Percentiles rank a stretch among this genome's conserved stretches.
Conservation (phyloP, 129 eudicot species). For the Rutidosis leptorrhynchoides region DNA sequence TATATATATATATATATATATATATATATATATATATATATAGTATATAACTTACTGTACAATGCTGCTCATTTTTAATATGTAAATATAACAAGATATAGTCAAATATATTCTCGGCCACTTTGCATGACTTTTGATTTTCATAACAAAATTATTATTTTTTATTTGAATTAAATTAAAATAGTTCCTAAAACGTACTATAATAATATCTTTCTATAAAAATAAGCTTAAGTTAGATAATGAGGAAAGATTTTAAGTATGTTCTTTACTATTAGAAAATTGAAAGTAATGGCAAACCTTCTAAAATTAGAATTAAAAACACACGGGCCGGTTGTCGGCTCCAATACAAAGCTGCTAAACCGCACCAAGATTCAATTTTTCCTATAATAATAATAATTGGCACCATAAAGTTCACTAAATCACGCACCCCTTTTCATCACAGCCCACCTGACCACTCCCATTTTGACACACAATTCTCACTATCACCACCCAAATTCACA, state of each 20-base stretch:
- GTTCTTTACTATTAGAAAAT: background rate
- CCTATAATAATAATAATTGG: too few species aligned
- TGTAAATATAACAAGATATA: too few species aligned
- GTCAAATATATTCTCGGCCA: too few species aligned
- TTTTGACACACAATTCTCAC: slow-evolving; percentile 1
- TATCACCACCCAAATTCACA: background rate
- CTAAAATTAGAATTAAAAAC: slow-evolving; percentile 30
- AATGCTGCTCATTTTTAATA: too few species aligned
- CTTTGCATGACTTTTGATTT: too few species aligned
- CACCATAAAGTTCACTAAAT: slow-evolving; percentile 7
- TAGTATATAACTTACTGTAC: too few species aligned
- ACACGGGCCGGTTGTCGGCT: slow-evolving; percentile 44
- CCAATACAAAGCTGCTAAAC: slow-evolving; percentile 25
- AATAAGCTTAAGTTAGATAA: background rate
- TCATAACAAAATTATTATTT: too few species aligned
- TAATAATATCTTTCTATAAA: too few species aligned
- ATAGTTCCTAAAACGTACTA: too few species aligned
- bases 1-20: too few species aligned
- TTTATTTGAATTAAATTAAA: too few species aligned
- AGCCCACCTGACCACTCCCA: slow-evolving; percentile 23
- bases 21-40: too few species aligned
- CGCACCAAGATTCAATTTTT: slow-evolving; percentile 27
- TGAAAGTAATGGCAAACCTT: slow-evolving; percentile 4
- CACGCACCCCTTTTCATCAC: slow-evolving; percentile 17
- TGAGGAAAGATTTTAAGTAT: background rate